Evolutionary conservation across 2,329 filamentous ascomycete genomes (phyloP).

Genomic region (Huntiella savannae): DNA sequence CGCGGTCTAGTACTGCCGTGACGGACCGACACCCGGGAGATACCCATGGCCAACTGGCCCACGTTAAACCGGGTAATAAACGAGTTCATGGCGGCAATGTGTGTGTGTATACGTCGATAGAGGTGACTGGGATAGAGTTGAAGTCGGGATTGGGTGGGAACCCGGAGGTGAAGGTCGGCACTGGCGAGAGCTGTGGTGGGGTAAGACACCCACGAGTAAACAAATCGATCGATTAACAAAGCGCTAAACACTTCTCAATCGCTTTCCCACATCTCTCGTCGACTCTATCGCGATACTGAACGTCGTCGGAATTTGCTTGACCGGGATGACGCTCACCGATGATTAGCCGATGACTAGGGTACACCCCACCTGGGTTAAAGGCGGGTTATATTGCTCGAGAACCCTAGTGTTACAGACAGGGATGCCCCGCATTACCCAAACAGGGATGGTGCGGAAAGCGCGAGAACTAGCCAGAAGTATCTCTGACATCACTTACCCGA

Average conservation of each 20-base stretch:
- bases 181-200: background rate
- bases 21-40: conserved; percentile 25
- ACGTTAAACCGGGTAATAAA: conserved; percentile 17
- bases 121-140: conserved; percentile 3
- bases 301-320: conserved; percentile 7
- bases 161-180: background rate
- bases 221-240: too few relatives aligned
- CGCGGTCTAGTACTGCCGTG: conserved; percentile 17
- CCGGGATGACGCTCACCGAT: conserved; percentile 2
- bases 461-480: conserved; percentile 10
- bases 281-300: conserved; percentile 4
- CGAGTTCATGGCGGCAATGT: conserved; percentile 16
- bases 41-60: conserved; percentile 24
- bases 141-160: background rate
- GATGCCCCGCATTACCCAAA: conserved; percentile 6
- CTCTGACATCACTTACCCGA: conserved; percentile 8
- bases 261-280: background rate
- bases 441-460: conserved; percentile 5
- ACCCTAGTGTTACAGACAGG: background rate
- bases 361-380: background rate
- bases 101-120: background rate
- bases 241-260: too few relatives aligned
- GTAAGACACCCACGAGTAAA: background rate
- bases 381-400: too few relatives aligned
- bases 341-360: conserved; percentile 1